A percentile compares a stretch with the other conserved stretches of the same genome.
phyloP scores from a whole-genome alignment of 345 rosid species.

The Salix dunnii region DNA sequence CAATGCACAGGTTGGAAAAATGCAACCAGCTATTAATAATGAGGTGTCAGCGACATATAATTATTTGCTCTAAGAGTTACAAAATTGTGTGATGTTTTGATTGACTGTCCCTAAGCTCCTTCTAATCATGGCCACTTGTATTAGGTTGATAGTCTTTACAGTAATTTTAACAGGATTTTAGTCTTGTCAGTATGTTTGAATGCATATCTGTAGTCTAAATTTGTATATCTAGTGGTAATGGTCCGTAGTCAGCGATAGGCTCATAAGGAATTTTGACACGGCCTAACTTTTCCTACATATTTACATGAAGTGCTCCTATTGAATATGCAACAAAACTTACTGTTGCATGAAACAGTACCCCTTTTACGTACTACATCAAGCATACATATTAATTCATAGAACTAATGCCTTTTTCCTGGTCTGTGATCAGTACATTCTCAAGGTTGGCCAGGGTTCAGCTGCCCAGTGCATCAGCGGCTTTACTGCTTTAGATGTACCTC shows the following conservation, averaged over 20 bases:
- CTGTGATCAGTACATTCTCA: constrained; percentile 28
- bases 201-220: neutral
- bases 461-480: constrained; percentile 35
- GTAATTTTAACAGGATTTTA: neutral
- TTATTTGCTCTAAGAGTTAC: neutral
- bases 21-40: neutral
- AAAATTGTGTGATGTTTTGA: neutral
- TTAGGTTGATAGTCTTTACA: neutral
- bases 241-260: neutral
- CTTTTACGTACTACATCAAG: neutral
- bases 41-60: neutral
- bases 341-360: neutral
- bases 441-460: constrained; percentile 19
- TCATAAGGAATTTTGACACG: neutral
- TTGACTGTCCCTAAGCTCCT: neutral
- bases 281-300: neutral
- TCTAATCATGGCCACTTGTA: neutral
- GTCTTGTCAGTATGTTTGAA: neutral
- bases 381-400: neutral
- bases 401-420: constrained; percentile 2
- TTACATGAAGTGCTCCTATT: neutral
- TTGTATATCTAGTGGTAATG: neutral
- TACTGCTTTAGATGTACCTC: constrained; percentile 28
- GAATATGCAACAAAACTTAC: neutral
- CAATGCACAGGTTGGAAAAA: neutral